Evolutionary conservation across 2,329 filamentous ascomycete genomes (phyloP).

Genomic region (Fusarium incarnatum): DNA sequence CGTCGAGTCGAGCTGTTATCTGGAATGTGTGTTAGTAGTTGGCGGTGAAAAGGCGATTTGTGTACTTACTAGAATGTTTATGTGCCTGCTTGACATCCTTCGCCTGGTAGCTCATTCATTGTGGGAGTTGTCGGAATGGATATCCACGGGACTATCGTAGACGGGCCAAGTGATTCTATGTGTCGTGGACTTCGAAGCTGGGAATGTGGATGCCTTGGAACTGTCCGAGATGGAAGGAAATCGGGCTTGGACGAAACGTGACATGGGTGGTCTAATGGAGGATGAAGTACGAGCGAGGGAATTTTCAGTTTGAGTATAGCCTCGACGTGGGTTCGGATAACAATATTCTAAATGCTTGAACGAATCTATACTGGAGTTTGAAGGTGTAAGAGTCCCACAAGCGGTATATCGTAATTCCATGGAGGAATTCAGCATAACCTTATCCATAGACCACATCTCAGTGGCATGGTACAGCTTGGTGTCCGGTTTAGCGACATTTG

Average conservation of each 20-base stretch:
- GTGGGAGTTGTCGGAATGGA: background rate
- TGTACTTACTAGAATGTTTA: background rate
- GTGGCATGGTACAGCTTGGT: background rate
- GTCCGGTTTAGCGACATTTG: too few species aligned
- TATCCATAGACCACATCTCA: background rate
- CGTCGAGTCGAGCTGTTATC: background rate
- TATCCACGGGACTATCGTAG: background rate
- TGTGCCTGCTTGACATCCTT: background rate
- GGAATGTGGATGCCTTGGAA: rapidly evolving
- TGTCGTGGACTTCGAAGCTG: background rate
- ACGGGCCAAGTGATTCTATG: background rate
- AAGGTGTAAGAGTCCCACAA: background rate
- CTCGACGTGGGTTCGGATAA: background rate
- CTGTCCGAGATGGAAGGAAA: background rate
- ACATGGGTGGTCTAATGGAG: background rate
- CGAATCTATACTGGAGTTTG: background rate
- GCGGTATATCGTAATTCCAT: background rate
- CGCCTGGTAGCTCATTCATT: background rate
- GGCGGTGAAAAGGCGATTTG: rapidly evolving
- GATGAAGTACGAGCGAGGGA: background rate
- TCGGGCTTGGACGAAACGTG: background rate
- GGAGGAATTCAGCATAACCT: background rate
- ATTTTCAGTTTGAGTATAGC: background rate
- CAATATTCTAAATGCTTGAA: background rate
- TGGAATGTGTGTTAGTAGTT: background rate